Base-by-base conservation (phyloP, 257 asterid species). In the Fraxinus pennsylvanica region DNA sequence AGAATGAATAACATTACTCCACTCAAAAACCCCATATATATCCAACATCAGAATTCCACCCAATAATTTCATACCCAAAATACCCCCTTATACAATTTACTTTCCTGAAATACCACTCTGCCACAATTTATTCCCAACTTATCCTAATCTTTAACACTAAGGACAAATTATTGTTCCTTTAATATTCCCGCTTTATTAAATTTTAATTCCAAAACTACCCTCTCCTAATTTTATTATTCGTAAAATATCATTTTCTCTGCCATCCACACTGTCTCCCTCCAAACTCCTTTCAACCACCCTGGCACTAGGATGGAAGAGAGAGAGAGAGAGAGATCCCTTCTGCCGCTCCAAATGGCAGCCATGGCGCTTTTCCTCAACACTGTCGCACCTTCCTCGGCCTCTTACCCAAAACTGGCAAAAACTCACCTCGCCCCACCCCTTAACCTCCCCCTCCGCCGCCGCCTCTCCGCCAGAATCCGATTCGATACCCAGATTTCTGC, bases 361-460 rank as follows among this genome's bases (percentile, higher is more conserved):
- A 88, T 91, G 91, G 87, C 91, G 83, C 95, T 85, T 38, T 82
- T 80, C 80, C 88, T 93, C 88, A 88, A 88, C 76, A 38, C 85
- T 1, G 76, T 89, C 10, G 47, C 78, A 68, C 74, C 80, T n/a
- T 7, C 68, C 12, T 74, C 76, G 78, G 79, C 66, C 72, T 80
- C 77, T 52, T 78, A 50, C 72, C 85, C 74, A 9, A 86, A 84
- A 27, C 82, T 83, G 21, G 86, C 85, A 0, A 90, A 72, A 81
- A 47, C 85, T 85, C 88, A 76, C 68, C 79, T 86, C 88, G 1
- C 32, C 45, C 78, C 80, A 17, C 38, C 91, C 57, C 41, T 84
- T 72, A 77, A 19, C 57, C 76, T 80, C 66, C 65, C 77, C 32
- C 52, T 86, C 80, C 77, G 78, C 27, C 81, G 71, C 69, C 82